A percentile compares a stretch with the other conserved stretches of the same genome.
Evolutionary conservation across 164 flowering plant species (phyloP).

Genomic region (Vitis rupestris): DNA sequence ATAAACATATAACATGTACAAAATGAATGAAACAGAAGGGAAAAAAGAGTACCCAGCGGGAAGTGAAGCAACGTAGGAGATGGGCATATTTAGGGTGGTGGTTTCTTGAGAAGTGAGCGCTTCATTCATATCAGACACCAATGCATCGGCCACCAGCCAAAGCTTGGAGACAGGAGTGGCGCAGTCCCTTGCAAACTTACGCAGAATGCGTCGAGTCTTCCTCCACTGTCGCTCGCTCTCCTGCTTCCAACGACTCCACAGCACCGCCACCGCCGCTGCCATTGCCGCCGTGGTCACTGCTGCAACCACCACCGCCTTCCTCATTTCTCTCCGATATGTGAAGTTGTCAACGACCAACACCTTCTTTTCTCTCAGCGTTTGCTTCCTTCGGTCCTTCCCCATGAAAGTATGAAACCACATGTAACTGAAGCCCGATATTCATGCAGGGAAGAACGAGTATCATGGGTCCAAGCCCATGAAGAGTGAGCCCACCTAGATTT

Average conservation of each 20-base stretch:
- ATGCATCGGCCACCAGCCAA: slow-evolving; percentile 42
- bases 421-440: slow-evolving; percentile 10
- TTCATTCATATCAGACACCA: slow-evolving; percentile 39
- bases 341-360: not conserved
- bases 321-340: slow-evolving; percentile 17
- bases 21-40: slow-evolving; percentile 1
- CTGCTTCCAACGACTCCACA: slow-evolving; percentile 28
- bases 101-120: slow-evolving; percentile 25
- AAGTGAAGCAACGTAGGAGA: slow-evolving; percentile 31
- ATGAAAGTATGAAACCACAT: not conserved
- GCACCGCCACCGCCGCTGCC: slow-evolving; percentile 15
- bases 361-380: not conserved
- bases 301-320: slow-evolving; percentile 27
- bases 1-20: not conserved
- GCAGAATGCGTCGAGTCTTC: slow-evolving; percentile 29
- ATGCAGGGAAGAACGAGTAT: slow-evolving; percentile 12
- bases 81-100: slow-evolving; percentile 31
- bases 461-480: not conserved
- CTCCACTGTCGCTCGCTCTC: slow-evolving; percentile 32
- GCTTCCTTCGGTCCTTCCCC: too few relatives aligned
- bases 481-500: too few relatives aligned
- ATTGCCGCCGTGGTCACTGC: slow-evolving; percentile 25
- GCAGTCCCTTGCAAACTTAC: slow-evolving; percentile 39
- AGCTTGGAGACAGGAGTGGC: slow-evolving; percentile 52
- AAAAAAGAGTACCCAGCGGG: slow-evolving; percentile 39